Percentiles rank a stretch among this genome's conserved stretches.
phyloP scores from a whole-genome alignment of 2,329 filamentous ascomycete species.

The Emergomyces africanus region DNA sequence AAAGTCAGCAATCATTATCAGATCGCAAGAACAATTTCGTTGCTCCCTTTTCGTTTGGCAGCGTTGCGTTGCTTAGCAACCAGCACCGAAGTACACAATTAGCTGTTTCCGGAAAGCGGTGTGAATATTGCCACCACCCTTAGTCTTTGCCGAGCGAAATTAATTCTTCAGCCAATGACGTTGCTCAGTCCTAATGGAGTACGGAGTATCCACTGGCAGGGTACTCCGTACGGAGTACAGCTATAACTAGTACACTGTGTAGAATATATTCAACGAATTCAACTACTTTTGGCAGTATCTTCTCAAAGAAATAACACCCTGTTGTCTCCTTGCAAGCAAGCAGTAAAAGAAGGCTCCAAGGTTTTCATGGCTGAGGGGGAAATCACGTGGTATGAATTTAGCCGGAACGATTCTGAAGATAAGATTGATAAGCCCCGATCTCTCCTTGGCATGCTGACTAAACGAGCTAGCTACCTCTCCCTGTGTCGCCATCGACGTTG shows the following conservation, averaged over 20 bases:
- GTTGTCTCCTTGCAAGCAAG: not conserved
- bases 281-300: not conserved
- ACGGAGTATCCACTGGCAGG: too few relatives aligned
- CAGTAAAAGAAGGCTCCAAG: too few relatives aligned
- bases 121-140: not conserved
- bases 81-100: conserved; percentile 10
- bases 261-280: not conserved
- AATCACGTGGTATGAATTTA: not conserved
- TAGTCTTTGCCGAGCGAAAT: not conserved
- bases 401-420: not conserved
- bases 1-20: conserved; percentile 10
- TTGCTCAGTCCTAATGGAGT: not conserved
- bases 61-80: conserved; percentile 35
- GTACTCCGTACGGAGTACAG: too few relatives aligned
- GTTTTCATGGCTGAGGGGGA: too few relatives aligned
- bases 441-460: not conserved
- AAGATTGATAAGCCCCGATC: not conserved
- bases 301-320: not conserved
- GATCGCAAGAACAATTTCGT: conserved; percentile 12
- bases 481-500: not conserved
- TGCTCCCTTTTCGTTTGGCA: too few relatives aligned
- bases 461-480: not conserved
- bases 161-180: not conserved
- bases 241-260: too few relatives aligned
- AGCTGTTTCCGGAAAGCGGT: conserved; percentile 23